These are phyloP conservation scores for Climacium dendroides DNA, from an alignment of 225 moss, liverwort and hornwort genomes.

Conservation along the genomic window DNA sequence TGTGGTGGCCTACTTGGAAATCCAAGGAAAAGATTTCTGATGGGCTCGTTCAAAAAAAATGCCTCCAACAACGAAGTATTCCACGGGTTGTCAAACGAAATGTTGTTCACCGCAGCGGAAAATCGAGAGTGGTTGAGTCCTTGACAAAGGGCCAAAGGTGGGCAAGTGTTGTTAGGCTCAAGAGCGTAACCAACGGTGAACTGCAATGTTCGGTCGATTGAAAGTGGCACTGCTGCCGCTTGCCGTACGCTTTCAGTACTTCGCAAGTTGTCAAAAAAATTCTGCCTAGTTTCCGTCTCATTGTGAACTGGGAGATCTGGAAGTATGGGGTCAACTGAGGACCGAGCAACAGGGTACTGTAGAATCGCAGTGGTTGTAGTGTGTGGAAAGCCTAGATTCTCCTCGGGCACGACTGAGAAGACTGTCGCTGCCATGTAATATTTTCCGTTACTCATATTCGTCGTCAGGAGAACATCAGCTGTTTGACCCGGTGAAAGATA, in stretches of 20 bases:
- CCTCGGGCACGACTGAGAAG: conserved; percentile 15
- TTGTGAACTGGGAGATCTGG: conserved; percentile 36
- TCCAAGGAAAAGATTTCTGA: conserved; percentile 8
- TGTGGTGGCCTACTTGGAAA: conserved; percentile 25
- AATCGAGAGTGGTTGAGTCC: conserved; percentile 20
- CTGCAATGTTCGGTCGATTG: conserved; percentile 10
- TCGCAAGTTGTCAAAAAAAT: conserved; percentile 12
- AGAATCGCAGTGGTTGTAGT: conserved; percentile 35
- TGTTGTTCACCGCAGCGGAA: conserved; percentile 41
- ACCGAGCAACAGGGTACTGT: conserved; percentile 3
- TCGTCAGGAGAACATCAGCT: conserved; percentile 26
- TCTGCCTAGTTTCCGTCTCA: conserved; percentile 12
- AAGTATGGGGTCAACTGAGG: conserved; percentile 3
- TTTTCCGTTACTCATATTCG: conserved; percentile 14
- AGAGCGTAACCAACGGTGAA: conserved; percentile 42
- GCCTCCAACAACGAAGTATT: conserved; percentile 37
- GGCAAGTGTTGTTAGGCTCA: conserved; percentile 24
- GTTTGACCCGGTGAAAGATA: conserved; percentile 44
- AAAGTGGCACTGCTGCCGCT: conserved; percentile 6
- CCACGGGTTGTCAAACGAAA: conserved; percentile 44
- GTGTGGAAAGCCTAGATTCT: conserved; percentile 9
- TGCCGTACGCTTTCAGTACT: conserved; percentile 16
- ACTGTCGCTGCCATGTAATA: conserved; percentile 40
- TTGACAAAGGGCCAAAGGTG: conserved; percentile 18
- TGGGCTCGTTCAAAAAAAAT: conserved; percentile 21